Percentiles rank a stretch among this genome's conserved stretches.
Evolutionary conservation across 1,139 yeast genomes (phyloP).

Genomic region (Yarrowia galli): DNA sequence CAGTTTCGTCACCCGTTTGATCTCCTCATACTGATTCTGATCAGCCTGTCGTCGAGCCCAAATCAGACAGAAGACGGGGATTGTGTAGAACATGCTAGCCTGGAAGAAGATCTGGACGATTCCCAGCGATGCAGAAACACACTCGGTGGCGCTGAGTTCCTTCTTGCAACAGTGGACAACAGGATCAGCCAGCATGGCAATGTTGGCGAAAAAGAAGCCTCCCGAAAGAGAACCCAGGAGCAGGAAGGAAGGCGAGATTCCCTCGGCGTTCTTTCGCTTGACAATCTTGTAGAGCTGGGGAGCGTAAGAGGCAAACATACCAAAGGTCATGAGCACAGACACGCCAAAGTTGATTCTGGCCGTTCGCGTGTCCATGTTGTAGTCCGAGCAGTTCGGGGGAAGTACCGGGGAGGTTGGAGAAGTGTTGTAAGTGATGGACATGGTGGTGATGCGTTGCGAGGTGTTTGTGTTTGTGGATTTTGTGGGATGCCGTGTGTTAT

Average conservation of each 20-base stretch:
- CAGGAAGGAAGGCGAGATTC: slow-evolving; percentile 76
- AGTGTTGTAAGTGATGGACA: not conserved
- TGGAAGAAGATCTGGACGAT: slow-evolving; percentile 75
- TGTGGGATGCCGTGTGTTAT: too few species aligned
- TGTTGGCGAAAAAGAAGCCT: slow-evolving; percentile 71
- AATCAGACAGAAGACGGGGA: slow-evolving; percentile 56
- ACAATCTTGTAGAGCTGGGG: slow-evolving; percentile 77
- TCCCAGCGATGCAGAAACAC: slow-evolving; percentile 73
- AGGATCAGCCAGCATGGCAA: slow-evolving; percentile 62
- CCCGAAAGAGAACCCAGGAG: slow-evolving; percentile 78
- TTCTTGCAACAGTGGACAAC: slow-evolving; percentile 51
- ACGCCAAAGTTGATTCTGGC: slow-evolving; percentile 54
- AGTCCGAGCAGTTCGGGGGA: not conserved
- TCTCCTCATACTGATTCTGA: slow-evolving; percentile 42
- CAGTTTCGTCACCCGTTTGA: slow-evolving; percentile 45
- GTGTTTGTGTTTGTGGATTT: not conserved
- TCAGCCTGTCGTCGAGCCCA: slow-evolving; percentile 40
- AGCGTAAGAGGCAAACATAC: slow-evolving; percentile 74
- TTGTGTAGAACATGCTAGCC: slow-evolving; percentile 67
- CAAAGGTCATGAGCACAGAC: slow-evolving; percentile 64
- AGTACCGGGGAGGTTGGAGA: not conserved
- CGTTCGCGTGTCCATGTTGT: slow-evolving; percentile 21
- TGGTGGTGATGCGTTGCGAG: not conserved
- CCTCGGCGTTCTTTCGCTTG: slow-evolving; percentile 71
- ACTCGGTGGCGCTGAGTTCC: slow-evolving; percentile 57